Evolutionary conservation across 164 flowering plant genomes (phyloP).

Genomic region (Magnolia kwangsiensis): DNA sequence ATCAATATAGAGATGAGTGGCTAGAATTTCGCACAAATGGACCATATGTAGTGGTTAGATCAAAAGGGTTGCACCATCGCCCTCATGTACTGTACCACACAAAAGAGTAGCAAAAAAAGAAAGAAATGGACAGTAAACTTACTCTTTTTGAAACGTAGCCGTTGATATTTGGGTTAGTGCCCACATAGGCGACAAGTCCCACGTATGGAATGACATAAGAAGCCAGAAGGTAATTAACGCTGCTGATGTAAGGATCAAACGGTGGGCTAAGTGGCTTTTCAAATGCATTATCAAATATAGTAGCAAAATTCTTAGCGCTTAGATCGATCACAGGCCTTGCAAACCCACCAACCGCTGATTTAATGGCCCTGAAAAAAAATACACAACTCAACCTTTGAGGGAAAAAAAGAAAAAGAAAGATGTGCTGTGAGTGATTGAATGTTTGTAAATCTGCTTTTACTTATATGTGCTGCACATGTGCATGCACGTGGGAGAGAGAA

Average conservation of each 20-base stretch:
- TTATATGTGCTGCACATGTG: too few species aligned
- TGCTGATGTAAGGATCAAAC: slow-evolving; percentile 54
- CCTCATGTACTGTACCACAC: too few species aligned
- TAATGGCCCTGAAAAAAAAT: slow-evolving; percentile 37
- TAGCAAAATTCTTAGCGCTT: slow-evolving; percentile 35
- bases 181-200: slow-evolving; percentile 68
- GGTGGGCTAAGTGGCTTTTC: slow-evolving; percentile 46
- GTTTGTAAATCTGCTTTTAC: too few species aligned
- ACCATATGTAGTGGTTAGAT: too few species aligned
- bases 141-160: slow-evolving; percentile 16
- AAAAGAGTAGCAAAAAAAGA: too few species aligned
- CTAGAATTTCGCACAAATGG: too few species aligned
- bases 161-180: slow-evolving; percentile 41
- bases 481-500: too few species aligned
- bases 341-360: slow-evolving; percentile 35
- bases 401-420: too few species aligned
- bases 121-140: neutral
- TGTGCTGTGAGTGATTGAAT: too few species aligned
- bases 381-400: neutral
- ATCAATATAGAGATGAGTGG: too few species aligned
- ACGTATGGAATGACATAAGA: slow-evolving; percentile 59
- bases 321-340: slow-evolving; percentile 58
- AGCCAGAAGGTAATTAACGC: slow-evolving; percentile 48
- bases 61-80: too few species aligned
- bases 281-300: slow-evolving; percentile 34